Percentiles rank a stretch among this genome's conserved stretches.
These are phyloP conservation scores for Epipyxis sp. DNA, from an alignment of 108 stramenopile genomes.

Conservation along the genomic window DNA sequence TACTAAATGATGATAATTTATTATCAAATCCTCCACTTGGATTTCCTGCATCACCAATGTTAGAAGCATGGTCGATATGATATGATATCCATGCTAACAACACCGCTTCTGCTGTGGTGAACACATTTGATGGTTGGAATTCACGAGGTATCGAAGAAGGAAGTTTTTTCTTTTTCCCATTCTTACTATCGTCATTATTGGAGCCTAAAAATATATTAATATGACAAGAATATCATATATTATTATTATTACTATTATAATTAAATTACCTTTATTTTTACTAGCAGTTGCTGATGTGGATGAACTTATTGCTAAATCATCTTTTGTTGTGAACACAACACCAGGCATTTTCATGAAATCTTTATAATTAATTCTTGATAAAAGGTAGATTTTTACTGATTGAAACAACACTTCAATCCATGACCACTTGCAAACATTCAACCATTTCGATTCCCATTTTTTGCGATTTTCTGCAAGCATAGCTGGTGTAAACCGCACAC, in stretches of 20 bases:
- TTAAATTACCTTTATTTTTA: not conserved
- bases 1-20: not conserved
- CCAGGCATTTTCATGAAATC: constrained; percentile 48
- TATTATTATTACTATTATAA: no score
- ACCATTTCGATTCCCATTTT: constrained; percentile 9
- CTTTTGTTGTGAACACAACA: constrained; percentile 28
- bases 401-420: constrained; percentile 38
- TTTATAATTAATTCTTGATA: constrained; percentile 44
- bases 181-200: not conserved
- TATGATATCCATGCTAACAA: constrained; percentile 14
- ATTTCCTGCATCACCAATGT: constrained; percentile 19
- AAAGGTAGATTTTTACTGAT: constrained; percentile 52
- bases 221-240: no score
- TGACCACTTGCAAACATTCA: not conserved
- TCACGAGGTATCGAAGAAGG: not conserved
- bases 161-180: not conserved
- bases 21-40: not conserved
- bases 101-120: not conserved
- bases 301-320: not conserved
- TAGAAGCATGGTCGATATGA: constrained; percentile 1
- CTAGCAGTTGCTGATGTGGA: not conserved
- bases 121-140: constrained; percentile 23
- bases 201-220: no score
- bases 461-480: constrained; percentile 25
- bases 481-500: constrained; percentile 23